Evolutionary conservation across 1,139 yeast genomes (phyloP).

Genomic region (Pichia sp.): DNA sequence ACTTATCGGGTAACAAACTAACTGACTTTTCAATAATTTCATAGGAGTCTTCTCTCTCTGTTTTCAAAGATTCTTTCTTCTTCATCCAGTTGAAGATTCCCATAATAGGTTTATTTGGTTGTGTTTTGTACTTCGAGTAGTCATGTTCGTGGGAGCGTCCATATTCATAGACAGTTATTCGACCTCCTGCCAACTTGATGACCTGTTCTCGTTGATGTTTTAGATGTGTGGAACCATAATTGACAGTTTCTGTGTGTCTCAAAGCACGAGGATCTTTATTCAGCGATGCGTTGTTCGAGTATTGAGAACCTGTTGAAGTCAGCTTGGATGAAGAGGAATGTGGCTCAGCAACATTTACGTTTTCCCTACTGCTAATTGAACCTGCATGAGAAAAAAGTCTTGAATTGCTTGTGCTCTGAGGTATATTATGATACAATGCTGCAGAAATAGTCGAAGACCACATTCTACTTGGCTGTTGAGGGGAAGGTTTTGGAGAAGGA

Average conservation of each 20-base stretch:
- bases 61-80: constrained; percentile 25
- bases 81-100: constrained; percentile 33
- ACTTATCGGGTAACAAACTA: constrained; percentile 37
- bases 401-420: not conserved
- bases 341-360: not conserved
- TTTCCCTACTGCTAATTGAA: not conserved
- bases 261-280: constrained; percentile 10
- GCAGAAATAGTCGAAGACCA: constrained; percentile 21
- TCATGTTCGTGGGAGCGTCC: constrained; percentile 36
- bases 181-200: constrained; percentile 27
- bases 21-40: constrained; percentile 33
- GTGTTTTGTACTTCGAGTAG: constrained; percentile 33
- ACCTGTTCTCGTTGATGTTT: constrained; percentile 30
- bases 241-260: constrained; percentile 37
- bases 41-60: constrained; percentile 27
- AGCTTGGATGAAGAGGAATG: not conserved
- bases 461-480: constrained; percentile 2
- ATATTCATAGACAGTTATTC: constrained; percentile 32
- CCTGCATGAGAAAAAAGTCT: not conserved
- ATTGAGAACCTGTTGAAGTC: constrained; percentile 5
- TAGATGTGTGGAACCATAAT: constrained; percentile 74
- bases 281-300: not conserved
- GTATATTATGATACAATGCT: not conserved
- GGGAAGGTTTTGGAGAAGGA: not conserved
- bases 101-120: constrained; percentile 26